These are phyloP conservation scores for Podosphaera fusca DNA, from an alignment of 2,329 filamentous ascomycete species.

Conservation along the genomic window DNA sequence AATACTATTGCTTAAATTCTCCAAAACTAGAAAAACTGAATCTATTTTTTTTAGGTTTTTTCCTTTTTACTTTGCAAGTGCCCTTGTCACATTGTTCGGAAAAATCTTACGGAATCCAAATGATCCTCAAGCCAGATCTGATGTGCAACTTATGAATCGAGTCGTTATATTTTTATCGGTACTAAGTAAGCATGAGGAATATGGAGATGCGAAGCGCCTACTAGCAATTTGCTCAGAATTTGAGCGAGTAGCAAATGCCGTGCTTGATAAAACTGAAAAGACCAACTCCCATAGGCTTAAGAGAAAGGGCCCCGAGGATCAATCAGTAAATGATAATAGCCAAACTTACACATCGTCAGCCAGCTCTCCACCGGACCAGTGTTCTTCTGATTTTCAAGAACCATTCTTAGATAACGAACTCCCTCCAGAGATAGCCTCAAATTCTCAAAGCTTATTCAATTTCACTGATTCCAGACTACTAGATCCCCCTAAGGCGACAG, in stretches of 20 bases:
- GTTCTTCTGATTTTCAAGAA: too few relatives aligned
- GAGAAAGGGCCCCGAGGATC: constrained; percentile 45
- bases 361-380: constrained; percentile 2
- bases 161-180: constrained; percentile 84
- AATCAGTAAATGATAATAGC: constrained; percentile 6
- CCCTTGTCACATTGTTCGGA: constrained; percentile 82
- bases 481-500: constrained; percentile 7
- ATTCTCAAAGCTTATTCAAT: constrained; percentile 9
- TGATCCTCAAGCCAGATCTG: constrained; percentile 67
- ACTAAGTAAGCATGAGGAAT: constrained; percentile 71
- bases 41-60: constrained; percentile 37
- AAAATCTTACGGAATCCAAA: constrained; percentile 92
- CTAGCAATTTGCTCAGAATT: constrained; percentile 88
- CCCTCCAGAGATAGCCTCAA: constrained; percentile 1
- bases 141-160: constrained; percentile 74
- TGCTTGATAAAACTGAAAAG: constrained; percentile 77
- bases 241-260: constrained; percentile 73
- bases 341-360: constrained; percentile 9
- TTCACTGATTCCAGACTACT: constrained; percentile 13
- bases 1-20: not conserved
- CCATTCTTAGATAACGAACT: too few relatives aligned
- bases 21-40: not conserved
- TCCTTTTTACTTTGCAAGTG: constrained; percentile 87
- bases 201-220: constrained; percentile 83
- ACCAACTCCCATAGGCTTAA: constrained; percentile 49